Percentiles rank a stretch among this genome's conserved stretches.
Evolutionary conservation across 1,284 basidiomycete species (phyloP).

Genomic region (Coriolopsis trogii): DNA sequence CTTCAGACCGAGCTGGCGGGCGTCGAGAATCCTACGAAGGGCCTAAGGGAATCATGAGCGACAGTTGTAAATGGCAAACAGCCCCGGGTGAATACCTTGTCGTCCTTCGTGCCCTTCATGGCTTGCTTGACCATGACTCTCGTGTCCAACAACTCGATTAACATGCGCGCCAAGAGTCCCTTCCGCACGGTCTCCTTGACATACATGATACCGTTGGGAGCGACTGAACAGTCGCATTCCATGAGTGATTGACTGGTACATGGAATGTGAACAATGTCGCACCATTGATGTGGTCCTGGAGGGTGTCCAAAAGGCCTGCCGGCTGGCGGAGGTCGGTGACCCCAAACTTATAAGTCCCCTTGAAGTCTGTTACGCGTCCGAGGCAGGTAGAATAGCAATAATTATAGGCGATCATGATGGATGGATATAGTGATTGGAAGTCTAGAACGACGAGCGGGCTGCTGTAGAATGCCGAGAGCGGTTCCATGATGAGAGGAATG

Average conservation of each 20-base stretch:
- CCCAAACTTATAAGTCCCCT: slow-evolving; percentile 89
- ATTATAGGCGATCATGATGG: slow-evolving; percentile 98
- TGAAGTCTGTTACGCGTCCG: slow-evolving; percentile 85
- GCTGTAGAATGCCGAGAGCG: slow-evolving; percentile 89
- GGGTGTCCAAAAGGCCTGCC: slow-evolving; percentile 65
- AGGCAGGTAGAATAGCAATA: slow-evolving; percentile 97
- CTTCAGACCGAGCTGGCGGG: slow-evolving; percentile 87
- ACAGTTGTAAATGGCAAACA: too few species aligned
- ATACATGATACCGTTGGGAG: slow-evolving; percentile 95
- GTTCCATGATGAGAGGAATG: slow-evolving; percentile 94
- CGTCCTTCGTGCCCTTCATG: slow-evolving; percentile 80
- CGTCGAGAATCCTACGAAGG: slow-evolving; percentile 77
- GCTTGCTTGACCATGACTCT: slow-evolving; percentile 96
- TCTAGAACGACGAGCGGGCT: slow-evolving; percentile 93
- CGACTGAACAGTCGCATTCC: slow-evolving; percentile 61
- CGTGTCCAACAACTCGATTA: slow-evolving; percentile 93
- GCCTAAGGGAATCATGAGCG: slow-evolving; percentile 48
- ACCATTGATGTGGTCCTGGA: slow-evolving; percentile 81
- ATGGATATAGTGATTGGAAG: slow-evolving; percentile 96
- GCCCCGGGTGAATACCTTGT: slow-evolving; percentile 75
- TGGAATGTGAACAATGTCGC: slow-evolving; percentile 6
- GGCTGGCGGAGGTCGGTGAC: slow-evolving; percentile 77
- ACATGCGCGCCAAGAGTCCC: slow-evolving; percentile 89
- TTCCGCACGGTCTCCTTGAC: slow-evolving; percentile 86
- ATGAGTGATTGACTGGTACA: too few species aligned